Conservation (phyloP, 202 grass and related monocot species). For the Alloteropsis angusta region DNA sequence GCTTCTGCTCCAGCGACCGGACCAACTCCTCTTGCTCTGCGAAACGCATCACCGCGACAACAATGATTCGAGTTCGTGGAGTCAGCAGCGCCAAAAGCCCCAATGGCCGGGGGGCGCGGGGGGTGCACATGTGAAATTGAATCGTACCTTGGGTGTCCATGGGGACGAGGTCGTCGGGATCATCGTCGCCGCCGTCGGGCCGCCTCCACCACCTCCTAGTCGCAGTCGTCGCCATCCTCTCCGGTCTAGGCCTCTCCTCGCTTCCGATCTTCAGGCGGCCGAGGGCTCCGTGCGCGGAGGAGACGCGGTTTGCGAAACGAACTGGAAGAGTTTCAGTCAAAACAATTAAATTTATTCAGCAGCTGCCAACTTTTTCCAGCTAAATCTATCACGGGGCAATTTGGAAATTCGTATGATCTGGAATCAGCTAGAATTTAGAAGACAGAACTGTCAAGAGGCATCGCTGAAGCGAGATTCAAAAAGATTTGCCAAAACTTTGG, state of each 20-base stretch:
- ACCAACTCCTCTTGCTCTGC: conserved; percentile 93
- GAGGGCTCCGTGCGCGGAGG: not conserved
- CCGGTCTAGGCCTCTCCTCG: not conserved
- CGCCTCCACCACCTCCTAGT: conserved; percentile 69
- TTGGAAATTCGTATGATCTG: not conserved
- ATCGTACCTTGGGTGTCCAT: conserved; percentile 75
- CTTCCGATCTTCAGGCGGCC: not conserved
- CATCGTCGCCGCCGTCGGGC: conserved; percentile 19
- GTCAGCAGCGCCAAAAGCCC: not conserved
- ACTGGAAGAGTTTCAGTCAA: too few species aligned
- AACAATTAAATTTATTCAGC: too few species aligned
- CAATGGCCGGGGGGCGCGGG: not conserved
- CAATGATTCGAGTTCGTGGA: not conserved
- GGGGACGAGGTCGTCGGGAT: conserved; percentile 48
- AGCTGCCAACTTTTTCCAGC: too few species aligned
- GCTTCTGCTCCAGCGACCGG: conserved; percentile 64
- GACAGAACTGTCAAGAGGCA: not conserved
- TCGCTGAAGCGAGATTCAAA: not conserved
- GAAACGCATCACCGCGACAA: not conserved
- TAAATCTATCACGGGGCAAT: not conserved
- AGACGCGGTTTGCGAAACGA: not conserved
- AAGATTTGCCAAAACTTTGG: not conserved
- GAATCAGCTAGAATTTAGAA: not conserved
- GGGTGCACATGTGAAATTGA: not conserved
- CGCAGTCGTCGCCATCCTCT: conserved; percentile 31